Base-by-base conservation (phyloP, 805 yeast species). In the Yarrowia sp. region DNA sequence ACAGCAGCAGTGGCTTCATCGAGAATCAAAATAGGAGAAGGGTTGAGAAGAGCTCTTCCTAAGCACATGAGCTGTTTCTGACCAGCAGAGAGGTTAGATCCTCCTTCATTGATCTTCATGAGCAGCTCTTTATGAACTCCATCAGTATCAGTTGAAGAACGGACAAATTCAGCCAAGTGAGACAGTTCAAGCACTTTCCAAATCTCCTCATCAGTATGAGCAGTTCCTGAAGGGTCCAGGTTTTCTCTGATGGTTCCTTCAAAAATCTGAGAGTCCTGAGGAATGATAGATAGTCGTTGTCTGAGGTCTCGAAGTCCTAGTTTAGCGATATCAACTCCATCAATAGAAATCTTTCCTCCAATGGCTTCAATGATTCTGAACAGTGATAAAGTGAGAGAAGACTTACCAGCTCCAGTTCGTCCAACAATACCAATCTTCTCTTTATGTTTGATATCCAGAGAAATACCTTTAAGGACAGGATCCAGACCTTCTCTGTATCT, bases 381-480 rank as follows among this genome's bases (percentile, higher is more conserved):
- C 36, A 92, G 77, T 15, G 93, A 84, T 75, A 89, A 91, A 65
- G 91, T 80, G 38, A 92, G 78, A 0, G 96, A 89, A 14, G 96
- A 87, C 73, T 92, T 92, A 68, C 98, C 98, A 17, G 89, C 79
- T 38, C 98, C 98, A 61, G 93, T 97, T 70, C 83, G 84, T 38
- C 98, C 98, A 38, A 92, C 91, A 68, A 92, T 82, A 77, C 98
- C 92, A 67, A 86, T 84, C 68, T 92, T 79, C 67, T 90, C 89
- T 65, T 95, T 96, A 71, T 89, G 89, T 61, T 79, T 82, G 10
- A 92, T 88, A 22, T 71, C 74, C 66, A 89, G 83, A 70, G 84
- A 84, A 58, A 90, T 82, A 68, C 86, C 78, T 66, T 83, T 84
- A 72, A 92, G 79, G 1, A 89, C 92, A 13, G 86, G 81, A 60